A percentile compares a stretch with the other conserved stretches of the same genome.
These are phyloP conservation scores for Fusarium sp. DNA, from an alignment of 2,329 filamentous ascomycete species.

Conservation along the genomic window DNA sequence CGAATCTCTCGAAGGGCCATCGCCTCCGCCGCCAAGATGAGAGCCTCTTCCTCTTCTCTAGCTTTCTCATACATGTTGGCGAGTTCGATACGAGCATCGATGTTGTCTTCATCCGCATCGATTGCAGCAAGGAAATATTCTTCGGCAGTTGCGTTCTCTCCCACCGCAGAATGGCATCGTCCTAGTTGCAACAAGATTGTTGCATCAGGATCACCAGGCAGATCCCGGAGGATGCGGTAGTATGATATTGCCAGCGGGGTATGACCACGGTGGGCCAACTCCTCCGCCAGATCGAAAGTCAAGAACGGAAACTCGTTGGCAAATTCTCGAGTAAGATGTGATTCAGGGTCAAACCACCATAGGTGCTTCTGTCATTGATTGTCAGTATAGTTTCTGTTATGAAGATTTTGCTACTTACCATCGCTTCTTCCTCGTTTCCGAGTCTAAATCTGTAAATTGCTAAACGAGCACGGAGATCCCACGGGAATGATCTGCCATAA, in stretches of 20 bases:
- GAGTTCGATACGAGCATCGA: conserved; percentile 81
- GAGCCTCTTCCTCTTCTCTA: conserved; percentile 78
- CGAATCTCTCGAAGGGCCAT: conserved; percentile 69
- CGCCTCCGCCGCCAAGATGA: conserved; percentile 80
- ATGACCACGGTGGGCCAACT: conserved; percentile 52
- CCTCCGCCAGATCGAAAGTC: conserved; percentile 73
- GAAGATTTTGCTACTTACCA: conserved; percentile 63
- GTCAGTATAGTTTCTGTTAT: conserved; percentile 18
- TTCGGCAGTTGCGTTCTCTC: conserved; percentile 75
- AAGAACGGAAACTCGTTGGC: conserved; percentile 79
- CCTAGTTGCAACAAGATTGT: conserved; percentile 67
- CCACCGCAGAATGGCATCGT: conserved; percentile 74
- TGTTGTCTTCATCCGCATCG: conserved; percentile 75
- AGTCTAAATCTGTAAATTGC: conserved; percentile 84
- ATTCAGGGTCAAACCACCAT: conserved; percentile 74
- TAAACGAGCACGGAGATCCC: conserved; percentile 86
- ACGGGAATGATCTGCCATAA: conserved; percentile 80
- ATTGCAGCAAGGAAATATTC: conserved; percentile 81
- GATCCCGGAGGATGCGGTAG: conserved; percentile 64
- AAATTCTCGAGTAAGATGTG: conserved; percentile 56
- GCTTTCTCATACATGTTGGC: conserved; percentile 85
- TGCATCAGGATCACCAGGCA: conserved; percentile 62
- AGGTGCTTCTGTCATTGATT: conserved; percentile 67
- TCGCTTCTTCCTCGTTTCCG: conserved; percentile 75
- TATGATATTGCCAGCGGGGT: conserved; percentile 61